Base-by-base conservation (phyloP, 1,284 basidiomycete species). In the Cutaneotrichosporon sp. region DNA sequence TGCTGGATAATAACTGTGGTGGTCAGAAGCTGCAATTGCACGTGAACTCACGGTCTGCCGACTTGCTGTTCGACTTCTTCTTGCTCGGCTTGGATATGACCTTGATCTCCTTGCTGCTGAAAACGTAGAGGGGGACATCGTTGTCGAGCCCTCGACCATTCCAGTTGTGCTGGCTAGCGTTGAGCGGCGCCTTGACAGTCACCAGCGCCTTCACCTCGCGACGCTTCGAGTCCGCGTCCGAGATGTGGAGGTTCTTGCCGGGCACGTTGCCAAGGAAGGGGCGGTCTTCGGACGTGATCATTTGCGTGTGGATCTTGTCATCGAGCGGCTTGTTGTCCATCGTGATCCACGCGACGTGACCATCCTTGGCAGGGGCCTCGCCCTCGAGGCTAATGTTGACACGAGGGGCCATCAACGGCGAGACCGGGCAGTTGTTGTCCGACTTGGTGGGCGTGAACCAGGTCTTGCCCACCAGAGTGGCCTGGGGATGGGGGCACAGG, bases 1-100 rank as follows among this genome's bases (percentile, higher is more conserved):
- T 98, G 95, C 77, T 91, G 90, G 78, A 98, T 92, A 76, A 92
- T 92, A 62, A 95, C 92, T 92, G 74, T 58, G 54, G 14, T 49
- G 10, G 20, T 34, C 34, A 42, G 22, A 24, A 5, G 34, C 11
- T 13, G 45, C 61, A 57, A 58, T 63, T 43, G 45, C 65, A 20
- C 58, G 63, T 63, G 16, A 64, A 86, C 92, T 83, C 76, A 93
- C 92, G 82, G 76, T 97, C 95, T 5, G 92, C 85, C 69, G 94
- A 93, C 83, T 95, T 93, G 64, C 89, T 90, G 75, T 88, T 92
- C 77, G 94, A 91, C 70, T 92, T 85, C 84, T 97, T 97, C 84
- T 97, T 97, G 83, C 90, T 92, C 3, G 92, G 92, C 78, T 95
- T 95, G 79, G 89, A 91, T 80, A 98, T 97, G 70, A 98, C 91